phyloP scores from a whole-genome alignment of 345 rosid genomes.

The Cardamine resedifolia region DNA sequence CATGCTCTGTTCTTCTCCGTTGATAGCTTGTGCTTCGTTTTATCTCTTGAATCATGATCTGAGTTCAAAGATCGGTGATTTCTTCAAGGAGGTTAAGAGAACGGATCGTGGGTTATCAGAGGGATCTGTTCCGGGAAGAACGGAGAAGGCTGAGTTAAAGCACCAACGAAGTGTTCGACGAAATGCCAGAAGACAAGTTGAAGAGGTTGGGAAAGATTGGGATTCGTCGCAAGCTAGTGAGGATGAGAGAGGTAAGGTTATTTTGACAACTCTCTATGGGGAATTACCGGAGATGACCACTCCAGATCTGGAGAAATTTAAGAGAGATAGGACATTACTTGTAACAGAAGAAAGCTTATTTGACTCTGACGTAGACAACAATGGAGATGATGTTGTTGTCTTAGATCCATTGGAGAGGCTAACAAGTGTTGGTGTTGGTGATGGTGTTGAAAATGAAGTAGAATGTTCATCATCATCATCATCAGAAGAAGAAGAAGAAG shows the following conservation, averaged over 20 bases:
- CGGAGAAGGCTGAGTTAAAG: constrained; percentile 30
- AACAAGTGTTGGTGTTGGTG: constrained; percentile 16
- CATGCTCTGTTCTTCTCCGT: constrained; percentile 51
- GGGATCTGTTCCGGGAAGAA: constrained; percentile 12
- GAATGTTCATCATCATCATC: constrained; percentile 39
- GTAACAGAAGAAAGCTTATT: constrained; percentile 19
- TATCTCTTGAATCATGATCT: constrained; percentile 31
- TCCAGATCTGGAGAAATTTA: constrained; percentile 25
- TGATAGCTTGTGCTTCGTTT: constrained; percentile 43
- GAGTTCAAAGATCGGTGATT: constrained; percentile 2
- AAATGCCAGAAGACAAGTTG: constrained; percentile 45
- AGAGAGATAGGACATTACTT: constrained; percentile 36
- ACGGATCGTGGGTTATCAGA: constrained; percentile 17
- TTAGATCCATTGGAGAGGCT: constrained; percentile 29
- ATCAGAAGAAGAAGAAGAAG: constrained; percentile 43
- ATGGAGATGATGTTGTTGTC: not conserved
- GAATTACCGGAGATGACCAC: constrained; percentile 24
- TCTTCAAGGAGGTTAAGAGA: constrained; percentile 24
- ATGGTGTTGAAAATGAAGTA: constrained; percentile 36
- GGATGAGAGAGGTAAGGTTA: constrained; percentile 31
- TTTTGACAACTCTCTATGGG: constrained; percentile 21
- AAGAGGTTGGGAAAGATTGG: constrained; percentile 41
- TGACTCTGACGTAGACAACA: constrained; percentile 13
- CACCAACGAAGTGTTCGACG: constrained; percentile 53
- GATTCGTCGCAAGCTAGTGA: constrained; percentile 35